Evolutionary conservation across 225 moss, liverwort and hornwort genomes (phyloP), one percentile per base, ranked within the genome.

Genomic region (Neckera pumila): DNA sequence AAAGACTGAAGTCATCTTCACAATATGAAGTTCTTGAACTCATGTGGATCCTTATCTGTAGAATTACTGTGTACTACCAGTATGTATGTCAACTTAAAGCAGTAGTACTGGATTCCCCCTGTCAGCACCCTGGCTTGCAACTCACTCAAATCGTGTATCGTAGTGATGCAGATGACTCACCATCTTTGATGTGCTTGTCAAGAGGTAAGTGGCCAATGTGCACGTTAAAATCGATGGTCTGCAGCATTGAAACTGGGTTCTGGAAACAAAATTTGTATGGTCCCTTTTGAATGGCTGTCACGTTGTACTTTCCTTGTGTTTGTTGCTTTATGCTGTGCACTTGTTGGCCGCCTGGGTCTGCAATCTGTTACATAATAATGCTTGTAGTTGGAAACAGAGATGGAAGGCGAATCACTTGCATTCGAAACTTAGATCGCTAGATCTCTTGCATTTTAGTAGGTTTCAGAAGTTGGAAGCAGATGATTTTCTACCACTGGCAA

Each of bases 211-310:
- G 92, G 31, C 90, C 94, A 43, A 93, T 63, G 62, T 90, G 86
- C 79, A 94, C 84, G 27, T 93, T 77, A 81, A 93, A 94, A 71
- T 92, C 91, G 25, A 94, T 59, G 43, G 85, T 89, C 82, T 92
- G 92, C 66, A 87, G 28, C 79, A 86, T 82, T 34, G 90, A 89
- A 42, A 90, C 86, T 86, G 84, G 74, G 70, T 94, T 94, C 73
- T 88, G 78, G 69, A 94, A 94, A 63, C 94, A 94, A 42, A 93
- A 90, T 22, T 89, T 94, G 88, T 91, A 93, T 40, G 75, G 90
- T 62, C 94, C 94, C 81, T 86, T 92, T 20, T 51, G 89, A 60
- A 53, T 73, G 49, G 90, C 88, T 40, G 90, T 94, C 78, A 92
- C 62, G 56, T 90, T 94, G 84, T 72, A 91, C 76, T 92, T 91